A percentile compares a stretch with the other conserved stretches of the same genome.
Conservation (phyloP, 768 basidiomycete species). For the Tylopilus rubrobrunneus region DNA sequence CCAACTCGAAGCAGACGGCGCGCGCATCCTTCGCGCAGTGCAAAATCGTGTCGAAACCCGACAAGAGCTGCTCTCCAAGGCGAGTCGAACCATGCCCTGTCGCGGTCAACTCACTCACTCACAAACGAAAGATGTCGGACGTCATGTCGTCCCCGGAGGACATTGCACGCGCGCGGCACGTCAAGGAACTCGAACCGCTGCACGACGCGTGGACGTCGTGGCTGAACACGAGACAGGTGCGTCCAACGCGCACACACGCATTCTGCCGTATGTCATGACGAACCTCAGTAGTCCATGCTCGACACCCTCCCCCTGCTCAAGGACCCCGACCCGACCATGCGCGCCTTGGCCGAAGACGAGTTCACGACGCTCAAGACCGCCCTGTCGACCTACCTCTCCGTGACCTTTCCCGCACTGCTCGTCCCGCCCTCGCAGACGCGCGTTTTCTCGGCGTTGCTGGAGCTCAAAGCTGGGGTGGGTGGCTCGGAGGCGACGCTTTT, state of each 20-base stretch:
- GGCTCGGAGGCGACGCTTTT: conserved; percentile 88
- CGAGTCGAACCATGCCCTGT: conserved; percentile 12
- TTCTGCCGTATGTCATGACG: conserved; percentile 8
- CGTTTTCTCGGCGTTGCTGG: conserved; percentile 73
- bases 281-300: conserved; percentile 54
- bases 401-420: conserved; percentile 66
- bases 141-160: conserved; percentile 53
- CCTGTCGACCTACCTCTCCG: conserved; percentile 26
- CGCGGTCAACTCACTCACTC: background rate
- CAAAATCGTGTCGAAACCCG: conserved; percentile 52
- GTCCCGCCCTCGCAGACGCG: conserved; percentile 67
- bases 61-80: conserved; percentile 42
- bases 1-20: conserved; percentile 41
- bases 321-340: conserved; percentile 76
- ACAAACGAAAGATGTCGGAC: conserved; percentile 50
- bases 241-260: conserved; percentile 13
- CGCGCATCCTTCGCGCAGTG: conserved; percentile 51
- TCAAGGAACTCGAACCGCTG: conserved; percentile 69
- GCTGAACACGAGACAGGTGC: conserved; percentile 52
- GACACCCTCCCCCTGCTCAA: conserved; percentile 59
- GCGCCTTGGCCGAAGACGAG: conserved; percentile 69
- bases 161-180: conserved; percentile 52
- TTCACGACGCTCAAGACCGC: conserved; percentile 41
- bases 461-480: conserved; percentile 90
- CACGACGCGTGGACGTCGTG: conserved; percentile 67